Evolutionary conservation across 2,329 filamentous ascomycete genomes (phyloP), one percentile per base, ranked within the genome.

Genomic region (Atkinsonella texensis): DNA sequence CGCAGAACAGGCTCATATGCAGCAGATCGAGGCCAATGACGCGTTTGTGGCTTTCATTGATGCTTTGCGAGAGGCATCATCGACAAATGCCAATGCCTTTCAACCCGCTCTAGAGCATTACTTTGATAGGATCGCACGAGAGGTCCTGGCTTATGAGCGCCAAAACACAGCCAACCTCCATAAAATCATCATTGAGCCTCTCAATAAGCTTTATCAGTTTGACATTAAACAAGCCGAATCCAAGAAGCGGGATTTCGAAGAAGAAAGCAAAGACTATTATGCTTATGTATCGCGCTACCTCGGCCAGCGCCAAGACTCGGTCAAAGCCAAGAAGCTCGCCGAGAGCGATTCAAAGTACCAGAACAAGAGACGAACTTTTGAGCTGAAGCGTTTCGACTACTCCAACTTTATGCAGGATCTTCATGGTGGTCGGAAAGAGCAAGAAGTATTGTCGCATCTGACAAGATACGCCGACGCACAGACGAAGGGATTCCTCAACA

Each of bases 391-490:
- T 10, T 98, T 98, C 62, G 94, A 98, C 68, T 98, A 98, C 66
- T 97, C 91, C 3, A 95, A 89, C 13, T 98, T 97, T 64, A 95
- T 98, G 87, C 91, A 97, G 62, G 93, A 98, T 71, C 76, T 98
- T n/a, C 93, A 97, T 56, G 93, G 93, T 32, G 93, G 93, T n/a
- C 84, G 93, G 56, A 98, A 97, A 66, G 93, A 98, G 62, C 93
- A 97, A 63, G 93, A 98, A 65, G 87, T 98, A 4, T 70, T 98
- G 32, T 97, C 91, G 1, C 87, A 96, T 63, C 75, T 98, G 33
- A 98, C 93, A 1, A 91, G 85, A 64, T 98, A 90, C 65, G 94
- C 94, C 10, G 89, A 95, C 64, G 82, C 85, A 3, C 93, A 98
- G 64, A 88, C 93, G 15, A 84, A 81, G 60, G 84, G 80, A 53